These are phyloP conservation scores for Lachnellula hyalina DNA, from an alignment of 2,329 filamentous ascomycete genomes.

Conservation along the genomic window DNA sequence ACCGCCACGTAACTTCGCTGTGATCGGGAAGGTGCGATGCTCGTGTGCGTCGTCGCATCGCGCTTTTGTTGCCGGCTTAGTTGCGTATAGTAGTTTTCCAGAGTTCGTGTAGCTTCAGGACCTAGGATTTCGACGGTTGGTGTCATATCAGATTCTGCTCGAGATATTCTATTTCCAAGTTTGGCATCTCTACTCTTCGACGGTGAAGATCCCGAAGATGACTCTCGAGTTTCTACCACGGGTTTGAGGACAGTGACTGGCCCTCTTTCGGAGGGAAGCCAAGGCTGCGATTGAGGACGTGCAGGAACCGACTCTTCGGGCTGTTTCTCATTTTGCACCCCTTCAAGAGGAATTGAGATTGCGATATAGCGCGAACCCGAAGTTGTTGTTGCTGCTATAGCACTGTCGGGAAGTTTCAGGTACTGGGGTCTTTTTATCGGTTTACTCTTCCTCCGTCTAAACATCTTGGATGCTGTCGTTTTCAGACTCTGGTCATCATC, in stretches of 20 bases:
- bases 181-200: not conserved
- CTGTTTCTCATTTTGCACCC: conserved; percentile 18
- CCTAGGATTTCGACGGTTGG: conserved; percentile 5
- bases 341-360: conserved; percentile 53
- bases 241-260: conserved; percentile 32
- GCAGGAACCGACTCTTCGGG: not conserved
- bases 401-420: conserved; percentile 48
- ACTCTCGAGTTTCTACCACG: conserved; percentile 35
- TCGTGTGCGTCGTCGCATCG: not conserved
- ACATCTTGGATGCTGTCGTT: conserved; percentile 40
- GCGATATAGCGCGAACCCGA: conserved; percentile 53
- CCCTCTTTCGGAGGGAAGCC: not conserved
- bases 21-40: not conserved
- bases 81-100: conserved; percentile 12
- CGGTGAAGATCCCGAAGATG: conserved; percentile 3
- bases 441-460: conserved; percentile 31
- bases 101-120: conserved; percentile 3
- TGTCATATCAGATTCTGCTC: not conserved
- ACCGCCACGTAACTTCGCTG: conserved; percentile 12
- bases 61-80: conserved; percentile 1
- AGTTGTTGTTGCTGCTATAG: conserved; percentile 48
- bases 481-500: conserved; percentile 32
- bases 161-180: not conserved
- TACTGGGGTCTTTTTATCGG: conserved; percentile 27
- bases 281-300: not conserved